Conservation (phyloP, 2,329 filamentous ascomycete species). For the Corynespora cassiicola region DNA sequence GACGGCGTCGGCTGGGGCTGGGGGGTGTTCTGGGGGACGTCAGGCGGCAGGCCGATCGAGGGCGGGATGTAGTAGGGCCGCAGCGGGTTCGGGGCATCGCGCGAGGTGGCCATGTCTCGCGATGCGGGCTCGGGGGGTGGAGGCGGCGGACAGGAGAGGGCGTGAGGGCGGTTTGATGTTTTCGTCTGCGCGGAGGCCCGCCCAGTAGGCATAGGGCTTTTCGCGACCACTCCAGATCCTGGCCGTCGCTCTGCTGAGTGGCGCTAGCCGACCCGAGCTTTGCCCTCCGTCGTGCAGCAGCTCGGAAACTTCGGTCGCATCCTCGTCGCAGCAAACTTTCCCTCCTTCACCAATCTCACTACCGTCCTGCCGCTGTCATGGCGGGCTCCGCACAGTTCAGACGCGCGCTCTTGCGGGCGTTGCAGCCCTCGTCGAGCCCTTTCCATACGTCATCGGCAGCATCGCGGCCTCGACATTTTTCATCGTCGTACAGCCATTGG, state of each 20-base stretch:
- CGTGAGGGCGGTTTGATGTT: slow-evolving; percentile 14
- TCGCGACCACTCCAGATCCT: too few relatives aligned
- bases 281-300: too few relatives aligned
- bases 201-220: too few relatives aligned
- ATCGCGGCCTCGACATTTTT: slow-evolving; percentile 16
- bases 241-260: too few relatives aligned
- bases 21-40: slow-evolving; percentile 44
- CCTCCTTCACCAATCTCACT: too few relatives aligned
- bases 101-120: slow-evolving; percentile 55
- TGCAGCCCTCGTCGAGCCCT: slow-evolving; percentile 7
- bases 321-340: too few relatives aligned
- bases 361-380: too few relatives aligned
- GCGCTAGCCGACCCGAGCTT: too few relatives aligned
- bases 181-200: slow-evolving; percentile 7
- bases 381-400: slow-evolving; percentile 7
- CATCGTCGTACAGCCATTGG: slow-evolving; percentile 24
- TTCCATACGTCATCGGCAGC: slow-evolving; percentile 3
- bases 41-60: slow-evolving; percentile 66
- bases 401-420: slow-evolving; percentile 9
- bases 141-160: slow-evolving; percentile 8
- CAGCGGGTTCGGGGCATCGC: slow-evolving; percentile 65
- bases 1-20: slow-evolving; percentile 38
- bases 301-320: too few relatives aligned
- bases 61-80: slow-evolving; percentile 76
- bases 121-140: slow-evolving; percentile 11